Evolutionary conservation across 192 early-diverging fungal species (phyloP).

Genomic region (Umbelopsis sp.): DNA sequence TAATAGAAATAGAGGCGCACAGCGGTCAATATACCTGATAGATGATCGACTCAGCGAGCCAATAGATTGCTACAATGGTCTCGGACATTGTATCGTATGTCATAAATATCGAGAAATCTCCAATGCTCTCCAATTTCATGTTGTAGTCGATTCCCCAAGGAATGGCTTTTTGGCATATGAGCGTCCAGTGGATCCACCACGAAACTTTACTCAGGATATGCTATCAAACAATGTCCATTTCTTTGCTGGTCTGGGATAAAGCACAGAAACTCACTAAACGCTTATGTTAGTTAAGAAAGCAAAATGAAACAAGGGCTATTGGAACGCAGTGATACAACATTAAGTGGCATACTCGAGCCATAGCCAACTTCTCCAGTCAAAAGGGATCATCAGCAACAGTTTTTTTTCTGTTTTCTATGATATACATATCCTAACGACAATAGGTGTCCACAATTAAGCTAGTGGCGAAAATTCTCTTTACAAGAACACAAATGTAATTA

Average conservation of each 20-base stretch:
- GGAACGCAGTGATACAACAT: too few species aligned
- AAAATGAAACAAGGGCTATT: too few species aligned
- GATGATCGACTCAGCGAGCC: slow-evolving; percentile 7
- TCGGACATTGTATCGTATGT: slow-evolving; percentile 6
- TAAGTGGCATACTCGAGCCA: too few species aligned
- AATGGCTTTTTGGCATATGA: slow-evolving; percentile 20
- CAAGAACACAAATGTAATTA: too few species aligned
- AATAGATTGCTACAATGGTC: slow-evolving; percentile 3
- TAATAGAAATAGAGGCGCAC: background rate
- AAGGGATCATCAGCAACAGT: too few species aligned
- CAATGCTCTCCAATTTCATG: slow-evolving; percentile 8
- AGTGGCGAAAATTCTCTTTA: too few species aligned
- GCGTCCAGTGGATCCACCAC: background rate
- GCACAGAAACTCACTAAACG: too few species aligned
- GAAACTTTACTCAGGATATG: slow-evolving; percentile 17
- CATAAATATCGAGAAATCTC: background rate
- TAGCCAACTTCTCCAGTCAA: too few species aligned
- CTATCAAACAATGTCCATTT: slow-evolving; percentile 20
- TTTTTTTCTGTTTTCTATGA: too few species aligned
- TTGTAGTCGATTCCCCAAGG: slow-evolving; percentile 12
- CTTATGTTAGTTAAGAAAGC: background rate
- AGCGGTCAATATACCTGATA: slow-evolving; percentile 11
- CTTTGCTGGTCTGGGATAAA: slow-evolving; percentile 4
- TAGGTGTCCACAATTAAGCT: too few species aligned
- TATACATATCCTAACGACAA: too few species aligned